Evolutionary conservation across 441 rosid genomes (phyloP), one percentile per base, ranked within the genome.

Genomic region (Breynia disticha): DNA sequence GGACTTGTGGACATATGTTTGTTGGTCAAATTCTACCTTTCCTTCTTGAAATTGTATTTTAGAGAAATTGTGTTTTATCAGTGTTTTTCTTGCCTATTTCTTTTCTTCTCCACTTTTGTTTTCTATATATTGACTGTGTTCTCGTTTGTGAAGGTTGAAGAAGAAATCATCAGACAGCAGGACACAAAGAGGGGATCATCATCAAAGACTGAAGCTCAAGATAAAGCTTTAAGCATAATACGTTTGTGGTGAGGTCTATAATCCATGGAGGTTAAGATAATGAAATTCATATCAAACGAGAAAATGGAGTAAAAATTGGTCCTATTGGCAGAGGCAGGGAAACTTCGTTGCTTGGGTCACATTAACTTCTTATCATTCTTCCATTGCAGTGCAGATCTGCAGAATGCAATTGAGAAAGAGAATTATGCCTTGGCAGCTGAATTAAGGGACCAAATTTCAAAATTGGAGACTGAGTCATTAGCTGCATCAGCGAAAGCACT

Each of bases 141-240:
- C 55, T 48, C 64, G 54, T 68, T 63, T 61, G 76, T 72, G 46
- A 76, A 93, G 97, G 96, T 93, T 59, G 98, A 88, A 78, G 82
- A 69, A 43, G 95, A 91, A 69, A 75, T 84, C 38, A 71, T 71
- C 44, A 81, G 60, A 75, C 87, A 75, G 64, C 84, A 67, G 66
- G 95, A 84, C 43, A 73, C 65, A 14, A 93, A 81, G 71, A 70
- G 84, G 65, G 97, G 99, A 39, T 78, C 85, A 35, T 84, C 95
- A 32, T 80, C 96, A 1, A 88, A 93, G 76, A 93, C 81, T 75
- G 93, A 86, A 77, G 98, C 97, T 61, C 98, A 89, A 68, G 98
- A 93, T 65, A 88, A 86, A 75, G 96, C 84, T 60, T 57, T 86
- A 69, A 77, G 86, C 53, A 55, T 86, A 1, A 77, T 89, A 49